Conservation (phyloP, 1,284 basidiomycete species). For the Porogramme epimiltina region DNA sequence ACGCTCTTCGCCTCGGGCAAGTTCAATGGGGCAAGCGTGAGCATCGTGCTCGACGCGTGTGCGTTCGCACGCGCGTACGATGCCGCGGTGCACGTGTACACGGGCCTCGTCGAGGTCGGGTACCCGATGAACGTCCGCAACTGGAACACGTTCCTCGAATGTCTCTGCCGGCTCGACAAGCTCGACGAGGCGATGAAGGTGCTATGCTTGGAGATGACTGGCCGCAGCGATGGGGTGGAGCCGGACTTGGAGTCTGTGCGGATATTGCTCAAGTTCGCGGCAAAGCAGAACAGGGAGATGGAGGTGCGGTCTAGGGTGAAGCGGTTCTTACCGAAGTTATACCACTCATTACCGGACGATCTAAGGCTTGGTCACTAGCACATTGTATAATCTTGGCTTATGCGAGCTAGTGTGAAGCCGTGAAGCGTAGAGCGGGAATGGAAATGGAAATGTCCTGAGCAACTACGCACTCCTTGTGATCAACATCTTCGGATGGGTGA, state of each 20-base stretch:
- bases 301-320: slow-evolving; percentile 52
- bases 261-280: slow-evolving; percentile 58
- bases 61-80: slow-evolving; percentile 57
- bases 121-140: slow-evolving; percentile 62
- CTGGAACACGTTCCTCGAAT: slow-evolving; percentile 87
- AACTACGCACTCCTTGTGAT: no score
- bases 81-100: slow-evolving; percentile 55
- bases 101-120: slow-evolving; percentile 49
- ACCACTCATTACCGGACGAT: slow-evolving; percentile 32
- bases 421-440: no score
- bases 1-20: slow-evolving; percentile 61
- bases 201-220: slow-evolving; percentile 68
- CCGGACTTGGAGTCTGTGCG: slow-evolving; percentile 51
- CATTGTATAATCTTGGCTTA: no score
- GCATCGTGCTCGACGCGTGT: slow-evolving; percentile 85
- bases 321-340: slow-evolving; percentile 57
- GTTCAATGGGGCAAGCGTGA: slow-evolving; percentile 70
- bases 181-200: slow-evolving; percentile 71
- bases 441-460: no score
- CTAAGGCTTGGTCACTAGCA: neutral
- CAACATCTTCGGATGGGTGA: no score
- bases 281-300: slow-evolving; percentile 40
- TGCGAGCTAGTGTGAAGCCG: no score
- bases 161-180: slow-evolving; percentile 72
- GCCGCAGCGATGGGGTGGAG: slow-evolving; percentile 38